Percentiles rank a stretch among this genome's conserved stretches.
Evolutionary conservation across 225 moss, liverwort and hornwort species (phyloP).

Genomic region (Polytrichum commune): DNA sequence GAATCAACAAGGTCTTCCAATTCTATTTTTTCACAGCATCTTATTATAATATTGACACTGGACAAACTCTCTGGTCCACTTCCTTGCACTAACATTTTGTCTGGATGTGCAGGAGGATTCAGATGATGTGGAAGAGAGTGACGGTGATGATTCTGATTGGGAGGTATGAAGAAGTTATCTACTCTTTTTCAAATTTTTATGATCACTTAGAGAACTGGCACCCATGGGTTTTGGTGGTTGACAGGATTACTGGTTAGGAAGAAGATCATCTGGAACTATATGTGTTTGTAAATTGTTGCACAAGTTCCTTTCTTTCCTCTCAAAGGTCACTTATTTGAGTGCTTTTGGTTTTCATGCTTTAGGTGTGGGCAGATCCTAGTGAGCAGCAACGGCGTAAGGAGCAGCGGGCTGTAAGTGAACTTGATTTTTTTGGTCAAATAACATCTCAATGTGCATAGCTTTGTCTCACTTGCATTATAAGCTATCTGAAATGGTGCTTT

Average conservation of each 20-base stretch:
- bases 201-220: too few species aligned
- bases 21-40: too few species aligned
- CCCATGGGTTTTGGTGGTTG: too few species aligned
- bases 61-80: too few species aligned
- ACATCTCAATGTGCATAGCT: neutral
- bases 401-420: slow-evolving; percentile 57
- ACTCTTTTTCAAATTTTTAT: neutral
- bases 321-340: too few species aligned
- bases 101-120: slow-evolving; percentile 56
- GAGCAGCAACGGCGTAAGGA: slow-evolving; percentile 67
- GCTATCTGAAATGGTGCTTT: neutral
- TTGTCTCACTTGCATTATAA: neutral
- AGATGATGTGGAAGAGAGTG: slow-evolving; percentile 53
- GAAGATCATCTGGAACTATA: too few species aligned
- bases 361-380: slow-evolving; percentile 76
- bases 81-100: neutral
- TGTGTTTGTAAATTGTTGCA: too few species aligned
- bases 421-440: neutral
- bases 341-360: neutral
- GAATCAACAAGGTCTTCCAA: too few species aligned
- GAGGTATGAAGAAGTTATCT: slow-evolving; percentile 45
- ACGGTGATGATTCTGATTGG: slow-evolving; percentile 73
- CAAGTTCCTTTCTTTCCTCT: too few species aligned
- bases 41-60: too few species aligned
- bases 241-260: too few species aligned